A percentile compares a stretch with the other conserved stretches of the same genome.
Evolutionary conservation across 75 land plant genomes (phyloP).

Genomic region (Chamaecyparis obtusa): DNA sequence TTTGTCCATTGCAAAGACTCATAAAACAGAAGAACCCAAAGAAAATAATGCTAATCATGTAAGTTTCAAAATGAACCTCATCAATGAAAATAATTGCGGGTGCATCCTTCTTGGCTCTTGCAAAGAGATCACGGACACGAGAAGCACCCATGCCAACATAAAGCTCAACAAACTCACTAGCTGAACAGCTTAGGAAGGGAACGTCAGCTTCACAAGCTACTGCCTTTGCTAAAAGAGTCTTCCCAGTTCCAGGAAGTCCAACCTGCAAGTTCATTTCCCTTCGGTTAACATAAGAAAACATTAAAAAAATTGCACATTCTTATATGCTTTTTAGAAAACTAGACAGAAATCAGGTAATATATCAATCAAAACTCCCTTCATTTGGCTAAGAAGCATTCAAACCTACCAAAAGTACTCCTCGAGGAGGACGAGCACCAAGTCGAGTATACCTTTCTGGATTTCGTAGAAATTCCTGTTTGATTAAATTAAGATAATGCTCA

Average conservation of each 20-base stretch:
- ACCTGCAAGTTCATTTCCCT: conserved; percentile 48
- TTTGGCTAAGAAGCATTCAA: conserved; percentile 1
- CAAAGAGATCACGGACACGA: conserved; percentile 95
- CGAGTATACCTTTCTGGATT: conserved; percentile 86
- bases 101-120: conserved; percentile 98
- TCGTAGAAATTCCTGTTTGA: conserved; percentile 76
- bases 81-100: conserved; percentile 99
- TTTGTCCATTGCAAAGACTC: conserved; percentile 1
- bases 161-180: conserved; percentile 98
- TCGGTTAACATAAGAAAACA: not conserved
- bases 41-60: not conserved
- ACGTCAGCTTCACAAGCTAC: conserved; percentile 99
- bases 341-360: not conserved
- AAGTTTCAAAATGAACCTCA: conserved; percentile 60
- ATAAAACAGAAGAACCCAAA: conserved; percentile 4
- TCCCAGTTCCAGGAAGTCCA: conserved; percentile 98
- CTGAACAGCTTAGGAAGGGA: conserved; percentile 97
- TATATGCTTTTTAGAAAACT: not conserved
- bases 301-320: not conserved
- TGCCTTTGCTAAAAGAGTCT: conserved; percentile 95
- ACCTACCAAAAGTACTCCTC: conserved; percentile 91
- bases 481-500: not conserved
- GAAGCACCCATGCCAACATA: conserved; percentile 99
- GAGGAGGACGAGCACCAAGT: conserved; percentile 96
- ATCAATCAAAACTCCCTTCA: not conserved